phyloP scores from a whole-genome alignment of 768 basidiomycete genomes.

The Leccinum subtestaceum region DNA sequence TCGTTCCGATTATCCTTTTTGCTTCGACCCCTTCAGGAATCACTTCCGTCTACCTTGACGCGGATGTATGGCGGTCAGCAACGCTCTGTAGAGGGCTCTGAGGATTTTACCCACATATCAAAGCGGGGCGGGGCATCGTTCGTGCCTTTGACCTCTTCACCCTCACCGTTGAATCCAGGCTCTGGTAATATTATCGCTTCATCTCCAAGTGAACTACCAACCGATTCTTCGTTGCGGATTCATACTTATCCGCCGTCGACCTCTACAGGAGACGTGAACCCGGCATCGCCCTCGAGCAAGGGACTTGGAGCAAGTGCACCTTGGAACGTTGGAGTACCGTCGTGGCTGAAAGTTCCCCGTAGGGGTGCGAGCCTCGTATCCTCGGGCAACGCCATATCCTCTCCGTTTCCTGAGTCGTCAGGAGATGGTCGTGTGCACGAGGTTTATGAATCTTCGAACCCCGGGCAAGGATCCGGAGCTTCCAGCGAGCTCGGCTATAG shows the following conservation, averaged over 20 bases:
- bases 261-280: conserved; percentile 46
- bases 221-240: conserved; percentile 36
- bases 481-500: conserved; percentile 71
- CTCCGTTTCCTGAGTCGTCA: conserved; percentile 21
- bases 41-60: conserved; percentile 37
- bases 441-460: conserved; percentile 40
- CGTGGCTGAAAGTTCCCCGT: conserved; percentile 60
- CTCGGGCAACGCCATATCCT: conserved; percentile 25
- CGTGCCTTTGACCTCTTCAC: conserved; percentile 54
- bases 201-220: conserved; percentile 11
- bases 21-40: conserved; percentile 67
- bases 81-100: conserved; percentile 38
- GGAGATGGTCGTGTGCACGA: conserved; percentile 49
- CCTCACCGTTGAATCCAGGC: conserved; percentile 21
- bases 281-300: conserved; percentile 39
- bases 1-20: conserved; percentile 64
- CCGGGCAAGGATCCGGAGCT: conserved; percentile 28
- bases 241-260: conserved; percentile 84
- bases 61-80: conserved; percentile 34
- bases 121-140: conserved; percentile 55
- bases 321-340: conserved; percentile 70
- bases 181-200: conserved; percentile 5
- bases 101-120: conserved; percentile 73
- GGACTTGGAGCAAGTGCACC: conserved; percentile 34
- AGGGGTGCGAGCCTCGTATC: conserved; percentile 36